Evolutionary conservation across 257 asterid genomes (phyloP), one percentile per base, ranked within the genome.

Genomic region (Lantana camara): DNA sequence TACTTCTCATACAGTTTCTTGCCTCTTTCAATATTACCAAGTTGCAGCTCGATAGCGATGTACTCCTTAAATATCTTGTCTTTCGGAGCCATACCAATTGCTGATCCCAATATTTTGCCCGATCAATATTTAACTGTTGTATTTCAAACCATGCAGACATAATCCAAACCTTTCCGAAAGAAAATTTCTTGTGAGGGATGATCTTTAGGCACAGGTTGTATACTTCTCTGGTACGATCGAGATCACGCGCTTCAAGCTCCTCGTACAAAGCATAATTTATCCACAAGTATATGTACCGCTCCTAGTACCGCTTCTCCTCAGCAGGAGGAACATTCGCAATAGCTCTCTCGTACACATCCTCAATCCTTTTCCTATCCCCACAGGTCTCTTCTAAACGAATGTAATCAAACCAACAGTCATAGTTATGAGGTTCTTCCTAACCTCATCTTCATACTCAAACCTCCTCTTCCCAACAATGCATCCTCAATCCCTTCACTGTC

Each of bases 71-170:
- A 94, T 44, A 94, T 86, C 99, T 93, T 84, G 72, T 84, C 91
- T 73, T 84, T 84, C 54, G 85, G 85, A 72, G 88, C 82, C 82
- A 34, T 79, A 41, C 88, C 88, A 67, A 84, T 77, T 40, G 88
- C 91, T 23, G 78, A 68, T 32, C 91, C 91, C 69, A 84, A 74
- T 21, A 79, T 84, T 44, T 61, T 59, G 91, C 91, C n/a, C 82
- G 79, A 19, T 77, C 85, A 50, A 90, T 82, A 78, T 87, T 72
- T 64, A 84, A 67, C 65, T 85, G 96, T 21, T 96, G 91, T 44
- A 94, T 84, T 76, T 94, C 99, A 41, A n/a, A n/a, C n/a, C n/a
- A n/a, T n/a, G 97, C 99, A 21, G 97, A 93, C 88, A 94, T 76
- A 74, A 90, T 68, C 96, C 97, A 94, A 58, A 93, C 77, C 81